A percentile compares a stretch with the other conserved stretches of the same genome.
Conservation (phyloP, 2,329 filamentous ascomycete genomes). For the Ilyonectria destructans region DNA sequence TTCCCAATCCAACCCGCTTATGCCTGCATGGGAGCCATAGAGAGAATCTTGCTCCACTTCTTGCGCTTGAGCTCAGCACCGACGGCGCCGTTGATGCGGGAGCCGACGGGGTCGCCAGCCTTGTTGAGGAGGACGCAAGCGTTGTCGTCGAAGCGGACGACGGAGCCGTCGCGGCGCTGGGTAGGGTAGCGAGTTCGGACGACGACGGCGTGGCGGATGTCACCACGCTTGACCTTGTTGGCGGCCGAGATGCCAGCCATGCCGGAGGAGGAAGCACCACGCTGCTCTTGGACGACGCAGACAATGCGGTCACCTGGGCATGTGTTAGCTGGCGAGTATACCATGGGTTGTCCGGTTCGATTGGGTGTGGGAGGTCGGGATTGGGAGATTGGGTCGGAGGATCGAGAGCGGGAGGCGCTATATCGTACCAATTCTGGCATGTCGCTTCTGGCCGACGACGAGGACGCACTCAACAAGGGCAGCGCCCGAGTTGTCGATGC, state of each 20-base stretch:
- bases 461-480: conserved; percentile 97
- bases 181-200: conserved; percentile 93
- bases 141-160: conserved; percentile 97
- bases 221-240: conserved; percentile 95
- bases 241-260: conserved; percentile 81
- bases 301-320: conserved; percentile 91
- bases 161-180: conserved; percentile 89
- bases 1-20: conserved; percentile 49
- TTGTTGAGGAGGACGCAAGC: conserved; percentile 98
- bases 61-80: conserved; percentile 90
- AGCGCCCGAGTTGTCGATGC: conserved; percentile 99
- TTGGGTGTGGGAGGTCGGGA: not conserved
- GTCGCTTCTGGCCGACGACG: conserved; percentile 90
- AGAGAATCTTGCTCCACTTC: conserved; percentile 99
- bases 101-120: conserved; percentile 94
- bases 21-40: conserved; percentile 84
- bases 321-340: conserved; percentile 16
- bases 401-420: conserved; percentile 12
- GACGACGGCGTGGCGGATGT: conserved; percentile 96
- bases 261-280: conserved; percentile 81
- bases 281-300: conserved; percentile 97
- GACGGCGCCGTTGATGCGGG: conserved; percentile 92
- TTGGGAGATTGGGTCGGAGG: conserved; percentile 15
- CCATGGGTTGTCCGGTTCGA: not conserved
- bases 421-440: conserved; percentile 86